Conservation (phyloP, 1,284 basidiomycete species). For the Phaffia rhodozyma region DNA sequence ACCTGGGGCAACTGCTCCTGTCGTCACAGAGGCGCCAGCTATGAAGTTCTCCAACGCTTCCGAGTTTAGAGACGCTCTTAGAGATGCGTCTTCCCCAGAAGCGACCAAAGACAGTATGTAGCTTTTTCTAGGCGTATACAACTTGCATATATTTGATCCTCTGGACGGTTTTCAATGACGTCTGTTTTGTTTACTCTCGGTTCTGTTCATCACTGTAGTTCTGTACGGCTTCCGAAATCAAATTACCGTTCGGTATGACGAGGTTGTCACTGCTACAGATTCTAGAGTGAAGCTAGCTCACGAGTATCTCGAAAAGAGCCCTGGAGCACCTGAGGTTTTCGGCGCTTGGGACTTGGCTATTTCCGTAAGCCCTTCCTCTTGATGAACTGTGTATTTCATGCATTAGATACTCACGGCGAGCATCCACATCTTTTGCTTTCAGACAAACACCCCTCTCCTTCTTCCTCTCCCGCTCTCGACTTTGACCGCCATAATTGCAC, state of each 20-base stretch:
- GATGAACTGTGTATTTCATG: background rate
- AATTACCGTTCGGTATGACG: constrained; percentile 30
- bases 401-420: background rate
- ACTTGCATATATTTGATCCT: background rate
- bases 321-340: constrained; percentile 34
- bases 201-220: constrained; percentile 20
- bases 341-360: constrained; percentile 32
- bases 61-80: constrained; percentile 9
- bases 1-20: too few relatives aligned
- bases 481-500: constrained; percentile 27
- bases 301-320: constrained; percentile 34
- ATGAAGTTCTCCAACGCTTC: constrained; percentile 6
- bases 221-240: constrained; percentile 35
- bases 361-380: constrained; percentile 24
- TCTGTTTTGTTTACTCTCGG: background rate
- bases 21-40: background rate
- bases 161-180: background rate
- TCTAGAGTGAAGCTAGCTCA: constrained; percentile 33
- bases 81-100: constrained; percentile 2
- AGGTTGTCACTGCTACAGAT: constrained; percentile 31
- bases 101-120: constrained; percentile 13
- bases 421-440: background rate
- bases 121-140: background rate
- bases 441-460: constrained; percentile 1
- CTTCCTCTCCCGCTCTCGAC: constrained; percentile 10